Percentiles rank a stretch among this genome's conserved stretches.
Conservation (phyloP, 2,329 filamentous ascomycete species). For the Eurotiales sp. region DNA sequence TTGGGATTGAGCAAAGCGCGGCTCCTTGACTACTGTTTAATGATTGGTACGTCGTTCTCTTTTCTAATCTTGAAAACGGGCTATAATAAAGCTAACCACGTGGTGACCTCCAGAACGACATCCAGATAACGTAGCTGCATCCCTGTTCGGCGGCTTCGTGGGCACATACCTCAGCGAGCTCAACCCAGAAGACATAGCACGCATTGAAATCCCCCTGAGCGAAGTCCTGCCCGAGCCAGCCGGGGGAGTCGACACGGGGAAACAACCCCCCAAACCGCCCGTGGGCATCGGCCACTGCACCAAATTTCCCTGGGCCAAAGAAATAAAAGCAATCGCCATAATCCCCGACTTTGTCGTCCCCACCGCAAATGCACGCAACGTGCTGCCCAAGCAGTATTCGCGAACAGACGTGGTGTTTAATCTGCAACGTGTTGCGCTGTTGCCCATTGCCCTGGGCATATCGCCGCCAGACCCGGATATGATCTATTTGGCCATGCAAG, state of each 20-base stretch:
- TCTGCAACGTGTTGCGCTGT: slow-evolving; percentile 84
- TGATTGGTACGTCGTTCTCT: slow-evolving; percentile 69
- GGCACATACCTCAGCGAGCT: slow-evolving; percentile 94
- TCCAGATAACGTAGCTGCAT: slow-evolving; percentile 91
- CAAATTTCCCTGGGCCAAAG: slow-evolving; percentile 87
- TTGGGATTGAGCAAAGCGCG: slow-evolving; percentile 73
- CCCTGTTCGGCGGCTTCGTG: slow-evolving; percentile 92
- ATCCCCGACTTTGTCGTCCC: slow-evolving; percentile 94
- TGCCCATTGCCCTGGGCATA: slow-evolving; percentile 83
- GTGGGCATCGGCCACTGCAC: slow-evolving; percentile 92
- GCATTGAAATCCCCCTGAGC: slow-evolving; percentile 88
- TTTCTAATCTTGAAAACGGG: too few species aligned
- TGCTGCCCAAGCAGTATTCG: slow-evolving; percentile 75
- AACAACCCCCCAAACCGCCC: slow-evolving; percentile 82
- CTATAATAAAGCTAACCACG: too few species aligned
- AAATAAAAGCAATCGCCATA: slow-evolving; percentile 95
- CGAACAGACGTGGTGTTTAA: slow-evolving; percentile 88
- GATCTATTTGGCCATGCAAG: slow-evolving; percentile 98
- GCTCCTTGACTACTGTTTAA: slow-evolving; percentile 91
- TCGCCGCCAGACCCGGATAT: slow-evolving; percentile 87
- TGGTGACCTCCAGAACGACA: slow-evolving; percentile 70
- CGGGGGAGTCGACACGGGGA: slow-evolving; percentile 85
- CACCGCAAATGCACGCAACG: slow-evolving; percentile 85
- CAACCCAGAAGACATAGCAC: slow-evolving; percentile 79
- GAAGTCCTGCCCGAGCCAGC: slow-evolving; percentile 89